phyloP scores from a whole-genome alignment of 495 filamentous ascomycete genomes.

The Aspergillus indologenus region DNA sequence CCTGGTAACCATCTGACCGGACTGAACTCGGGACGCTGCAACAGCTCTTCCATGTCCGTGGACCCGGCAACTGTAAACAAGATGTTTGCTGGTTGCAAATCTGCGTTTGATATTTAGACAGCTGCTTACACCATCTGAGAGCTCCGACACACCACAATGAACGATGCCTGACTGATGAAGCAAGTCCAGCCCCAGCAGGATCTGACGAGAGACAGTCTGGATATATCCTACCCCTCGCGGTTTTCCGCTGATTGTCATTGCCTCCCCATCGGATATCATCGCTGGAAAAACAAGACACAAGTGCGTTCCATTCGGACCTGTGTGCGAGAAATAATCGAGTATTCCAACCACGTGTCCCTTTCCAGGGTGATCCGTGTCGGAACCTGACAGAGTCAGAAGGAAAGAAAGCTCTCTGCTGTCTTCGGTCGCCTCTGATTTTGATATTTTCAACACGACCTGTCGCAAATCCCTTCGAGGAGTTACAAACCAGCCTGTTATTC shows the following conservation, averaged over 20 bases:
- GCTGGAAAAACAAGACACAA: conserved; percentile 44
- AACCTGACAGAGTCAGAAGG: conserved; percentile 7
- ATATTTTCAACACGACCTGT: conserved; percentile 34
- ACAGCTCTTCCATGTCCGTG: too few relatives aligned
- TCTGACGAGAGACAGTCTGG: conserved; percentile 7
- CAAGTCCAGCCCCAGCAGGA: conserved; percentile 13
- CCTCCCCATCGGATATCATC: conserved; percentile 22
- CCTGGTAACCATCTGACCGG: conserved; percentile 21
- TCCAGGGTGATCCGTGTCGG: conserved; percentile 21
- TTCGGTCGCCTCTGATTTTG: conserved; percentile 24
- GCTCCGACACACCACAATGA: conserved; percentile 12
- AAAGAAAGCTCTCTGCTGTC: conserved; percentile 9
- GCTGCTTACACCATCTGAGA: too few relatives aligned
- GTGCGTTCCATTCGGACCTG: conserved; percentile 47
- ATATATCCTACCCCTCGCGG: conserved; percentile 5
- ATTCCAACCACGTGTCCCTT: conserved; percentile 35
- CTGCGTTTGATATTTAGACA: too few relatives aligned
- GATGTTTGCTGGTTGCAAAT: conserved; percentile 19
- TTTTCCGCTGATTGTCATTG: conserved; percentile 14
- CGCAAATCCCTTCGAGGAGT: conserved; percentile 10
- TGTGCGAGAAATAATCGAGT: conserved; percentile 41
- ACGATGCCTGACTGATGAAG: conserved; percentile 8
- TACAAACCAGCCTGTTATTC: too few relatives aligned
- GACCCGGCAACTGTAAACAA: too few relatives aligned
- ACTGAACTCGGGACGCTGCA: conserved; percentile 18